phyloP scores from a whole-genome alignment of 2,329 filamentous ascomycete genomes.

The Alternaria sp. region DNA sequence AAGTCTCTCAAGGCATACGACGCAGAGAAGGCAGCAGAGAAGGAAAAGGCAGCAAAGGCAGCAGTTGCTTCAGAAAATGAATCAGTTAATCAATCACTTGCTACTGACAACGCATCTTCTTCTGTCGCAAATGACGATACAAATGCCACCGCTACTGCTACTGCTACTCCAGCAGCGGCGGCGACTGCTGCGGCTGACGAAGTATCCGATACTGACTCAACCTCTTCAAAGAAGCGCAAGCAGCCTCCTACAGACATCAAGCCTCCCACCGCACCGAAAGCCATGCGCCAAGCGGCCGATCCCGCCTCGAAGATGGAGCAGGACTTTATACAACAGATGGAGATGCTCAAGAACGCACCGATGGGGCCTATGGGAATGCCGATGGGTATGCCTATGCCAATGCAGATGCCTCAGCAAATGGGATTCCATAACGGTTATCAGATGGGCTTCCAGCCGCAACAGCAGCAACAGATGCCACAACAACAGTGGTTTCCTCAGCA shows the following conservation, averaged over 20 bases:
- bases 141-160: conserved; percentile 35
- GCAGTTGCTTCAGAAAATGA: conserved; percentile 34
- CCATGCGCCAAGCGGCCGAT: conserved; percentile 64
- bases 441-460: conserved; percentile 21
- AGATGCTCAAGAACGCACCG: conserved; percentile 52
- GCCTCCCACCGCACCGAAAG: conserved; percentile 56
- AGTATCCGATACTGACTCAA: conserved; percentile 46
- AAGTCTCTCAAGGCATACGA: conserved; percentile 81
- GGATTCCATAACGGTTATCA: conserved; percentile 8
- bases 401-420: conserved; percentile 21
- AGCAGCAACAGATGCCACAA: conserved; percentile 12
- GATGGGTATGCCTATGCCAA: conserved; percentile 18
- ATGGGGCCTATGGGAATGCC: conserved; percentile 44
- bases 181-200: conserved; percentile 45
- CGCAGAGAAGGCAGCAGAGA: conserved; percentile 56
- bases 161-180: conserved; percentile 43
- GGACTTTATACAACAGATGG: conserved; percentile 57
- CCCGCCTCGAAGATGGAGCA: conserved; percentile 50
- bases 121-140: conserved; percentile 35
- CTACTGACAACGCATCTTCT: conserved; percentile 21
- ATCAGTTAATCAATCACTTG: conserved; percentile 23
- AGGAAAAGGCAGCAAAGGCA: conserved; percentile 50
- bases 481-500: conserved; percentile 64
- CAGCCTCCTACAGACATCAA: conserved; percentile 73
- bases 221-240: conserved; percentile 75